These are phyloP conservation scores for Hyaloscypha finlandica DNA, from an alignment of 495 filamentous ascomycete genomes.

Conservation along the genomic window DNA sequence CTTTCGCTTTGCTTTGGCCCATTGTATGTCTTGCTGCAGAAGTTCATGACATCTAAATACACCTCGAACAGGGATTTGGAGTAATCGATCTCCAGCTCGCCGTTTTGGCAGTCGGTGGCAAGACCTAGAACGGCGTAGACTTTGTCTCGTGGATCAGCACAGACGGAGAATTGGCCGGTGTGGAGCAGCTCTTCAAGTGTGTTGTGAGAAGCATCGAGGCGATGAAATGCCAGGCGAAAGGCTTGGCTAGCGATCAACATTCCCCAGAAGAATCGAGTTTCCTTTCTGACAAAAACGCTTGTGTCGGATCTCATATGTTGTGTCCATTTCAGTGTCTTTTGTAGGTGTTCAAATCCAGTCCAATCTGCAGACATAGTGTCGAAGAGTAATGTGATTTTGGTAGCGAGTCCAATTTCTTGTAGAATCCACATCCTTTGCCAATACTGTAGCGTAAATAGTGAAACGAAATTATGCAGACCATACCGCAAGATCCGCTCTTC, in stretches of 20 bases:
- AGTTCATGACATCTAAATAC: background rate
- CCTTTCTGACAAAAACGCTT: too few relatives aligned
- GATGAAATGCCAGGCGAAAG: background rate
- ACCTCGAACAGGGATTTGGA: background rate
- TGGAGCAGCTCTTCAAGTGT: background rate
- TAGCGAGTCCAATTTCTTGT: background rate
- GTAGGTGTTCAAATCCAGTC: background rate
- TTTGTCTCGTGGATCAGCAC: background rate
- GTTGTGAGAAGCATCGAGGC: background rate
- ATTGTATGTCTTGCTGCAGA: background rate
- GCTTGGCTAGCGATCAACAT: background rate
- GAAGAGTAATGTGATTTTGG: background rate
- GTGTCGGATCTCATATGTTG: too few relatives aligned
- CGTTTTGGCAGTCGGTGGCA: background rate
- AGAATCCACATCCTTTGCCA: conserved; percentile 1
- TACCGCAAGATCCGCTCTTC: too few relatives aligned
- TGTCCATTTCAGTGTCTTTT: background rate
- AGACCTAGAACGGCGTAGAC: background rate
- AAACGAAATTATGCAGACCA: too few relatives aligned
- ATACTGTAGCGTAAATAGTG: background rate
- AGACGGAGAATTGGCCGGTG: background rate
- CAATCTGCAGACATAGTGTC: background rate
- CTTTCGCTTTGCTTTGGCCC: background rate
- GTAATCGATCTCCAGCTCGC: background rate
- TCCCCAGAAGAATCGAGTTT: too few relatives aligned